Conservation (phyloP, 2,329 filamentous ascomycete species). For the Trichophyton benhamiae region DNA sequence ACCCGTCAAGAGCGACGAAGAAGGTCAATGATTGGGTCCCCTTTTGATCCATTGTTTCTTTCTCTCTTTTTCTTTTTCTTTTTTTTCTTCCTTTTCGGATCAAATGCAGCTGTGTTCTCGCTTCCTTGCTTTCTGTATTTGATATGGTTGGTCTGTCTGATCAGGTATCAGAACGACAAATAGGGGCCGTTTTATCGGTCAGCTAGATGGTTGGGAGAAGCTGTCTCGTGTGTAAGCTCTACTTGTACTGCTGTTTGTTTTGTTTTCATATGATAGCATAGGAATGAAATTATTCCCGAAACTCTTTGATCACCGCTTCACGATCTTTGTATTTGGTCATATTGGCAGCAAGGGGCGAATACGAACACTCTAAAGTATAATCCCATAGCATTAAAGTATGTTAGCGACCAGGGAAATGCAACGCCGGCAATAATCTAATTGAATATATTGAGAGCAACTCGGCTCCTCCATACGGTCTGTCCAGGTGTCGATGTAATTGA, state of each 20-base stretch:
- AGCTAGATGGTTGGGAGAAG: background rate
- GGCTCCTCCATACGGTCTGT: background rate
- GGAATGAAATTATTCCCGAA: background rate
- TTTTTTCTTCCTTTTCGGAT: background rate
- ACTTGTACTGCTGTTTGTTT: background rate
- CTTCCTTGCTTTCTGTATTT: background rate
- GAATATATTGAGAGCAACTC: background rate
- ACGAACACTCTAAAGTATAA: background rate
- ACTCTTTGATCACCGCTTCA: background rate
- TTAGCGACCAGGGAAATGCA: background rate
- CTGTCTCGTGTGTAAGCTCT: background rate
- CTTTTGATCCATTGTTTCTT: too few relatives aligned
- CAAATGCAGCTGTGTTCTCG: background rate
- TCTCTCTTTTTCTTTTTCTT: background rate
- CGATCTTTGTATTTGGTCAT: background rate
- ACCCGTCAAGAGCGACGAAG: slow-evolving; percentile 23
- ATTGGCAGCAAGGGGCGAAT: background rate
- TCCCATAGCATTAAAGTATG: too few relatives aligned
- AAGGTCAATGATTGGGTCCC: background rate
- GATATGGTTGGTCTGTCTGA: background rate
- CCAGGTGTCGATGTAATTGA: background rate
- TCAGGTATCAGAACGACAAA: background rate
- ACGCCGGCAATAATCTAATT: background rate
- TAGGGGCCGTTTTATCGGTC: background rate
- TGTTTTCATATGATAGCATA: background rate